These are phyloP conservation scores for Camelina sativa DNA, from an alignment of 345 rosid genomes.

Conservation along the genomic window DNA sequence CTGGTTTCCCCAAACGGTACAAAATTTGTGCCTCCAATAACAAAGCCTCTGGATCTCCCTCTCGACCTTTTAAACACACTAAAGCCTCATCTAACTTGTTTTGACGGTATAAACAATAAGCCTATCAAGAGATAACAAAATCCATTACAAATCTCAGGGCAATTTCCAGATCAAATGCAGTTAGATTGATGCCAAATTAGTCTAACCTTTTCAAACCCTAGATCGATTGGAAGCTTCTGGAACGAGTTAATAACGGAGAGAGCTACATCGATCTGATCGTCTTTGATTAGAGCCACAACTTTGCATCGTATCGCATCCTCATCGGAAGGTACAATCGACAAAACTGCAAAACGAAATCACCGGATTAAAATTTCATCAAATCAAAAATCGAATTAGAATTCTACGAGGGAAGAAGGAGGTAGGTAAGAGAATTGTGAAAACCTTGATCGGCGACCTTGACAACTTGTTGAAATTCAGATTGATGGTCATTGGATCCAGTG, in stretches of 20 bases:
- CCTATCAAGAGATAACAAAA: slow-evolving; percentile 47
- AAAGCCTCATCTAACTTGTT: slow-evolving; percentile 84
- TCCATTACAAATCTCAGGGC: slow-evolving; percentile 3
- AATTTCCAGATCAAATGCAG: slow-evolving; percentile 12
- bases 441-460: slow-evolving; percentile 84
- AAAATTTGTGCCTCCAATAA: slow-evolving; percentile 87
- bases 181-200: neutral
- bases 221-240: slow-evolving; percentile 55
- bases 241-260: slow-evolving; percentile 61
- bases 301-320: slow-evolving; percentile 92
- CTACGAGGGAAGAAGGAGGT: neutral
- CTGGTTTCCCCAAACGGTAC: slow-evolving; percentile 75
- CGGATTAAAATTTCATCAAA: neutral
- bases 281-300: slow-evolving; percentile 75
- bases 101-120: slow-evolving; percentile 90
- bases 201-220: slow-evolving; percentile 66
- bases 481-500: slow-evolving; percentile 33
- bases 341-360: slow-evolving; percentile 51
- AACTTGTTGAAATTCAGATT: slow-evolving; percentile 63
- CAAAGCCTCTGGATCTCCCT: slow-evolving; percentile 57
- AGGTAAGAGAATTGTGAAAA: slow-evolving; percentile 7
- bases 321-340: slow-evolving; percentile 67
- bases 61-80: slow-evolving; percentile 57
- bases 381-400: neutral
- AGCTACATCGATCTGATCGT: slow-evolving; percentile 70